Base-by-base conservation (phyloP, 2,329 filamentous ascomycete genomes). In the Magnaporthales sp. region DNA sequence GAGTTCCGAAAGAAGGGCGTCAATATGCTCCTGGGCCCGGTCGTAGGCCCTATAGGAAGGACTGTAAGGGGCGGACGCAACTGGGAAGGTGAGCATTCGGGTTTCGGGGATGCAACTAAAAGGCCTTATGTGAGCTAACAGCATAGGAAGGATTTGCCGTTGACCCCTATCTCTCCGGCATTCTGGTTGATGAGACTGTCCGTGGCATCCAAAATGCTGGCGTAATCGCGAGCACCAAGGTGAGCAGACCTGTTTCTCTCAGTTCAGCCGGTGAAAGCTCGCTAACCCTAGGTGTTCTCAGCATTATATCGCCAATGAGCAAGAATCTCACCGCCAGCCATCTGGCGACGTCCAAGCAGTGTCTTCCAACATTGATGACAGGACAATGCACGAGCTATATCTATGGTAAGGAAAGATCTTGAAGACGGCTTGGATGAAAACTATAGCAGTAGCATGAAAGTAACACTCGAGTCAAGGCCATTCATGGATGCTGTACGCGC, bases 1-100 rank as follows among this genome's bases (percentile, higher is more conserved):
- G 92, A 96, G 75, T 91, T 91, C 74, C 85, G 83, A 68, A 85
- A 79, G 60, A 96, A 96, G 75, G 92, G 92, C 62, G 86, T 92
- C 31, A 91, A 96, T 73, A 83, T 95, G 19, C 84, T 90, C 66
- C 81, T 96, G 7, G 92, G 91, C 0, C 92, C 92, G 2, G 91
- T 91, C 0, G 87, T 91, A 67, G 87, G 88, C 0, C 87, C 88
- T 0, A 73, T 89, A 0, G 88, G 89, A 10, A 80, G 87, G 2
- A 80, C 87, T 62, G 84, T 86, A 1, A 79, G 81, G 24, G 84
- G 85, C 64, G 89, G 89, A 0, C 79, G 89, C 63, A 89, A 88
- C 68, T 91, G 87, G 80, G 80, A 83, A 68, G 80, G 76, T 71
- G 46, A 68, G 46, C n/a, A 19, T 10, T 13, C 10, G 11, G n/a